phyloP scores from a whole-genome alignment of 2,329 filamentous ascomycete species.

The Colletotrichum sidae region DNA sequence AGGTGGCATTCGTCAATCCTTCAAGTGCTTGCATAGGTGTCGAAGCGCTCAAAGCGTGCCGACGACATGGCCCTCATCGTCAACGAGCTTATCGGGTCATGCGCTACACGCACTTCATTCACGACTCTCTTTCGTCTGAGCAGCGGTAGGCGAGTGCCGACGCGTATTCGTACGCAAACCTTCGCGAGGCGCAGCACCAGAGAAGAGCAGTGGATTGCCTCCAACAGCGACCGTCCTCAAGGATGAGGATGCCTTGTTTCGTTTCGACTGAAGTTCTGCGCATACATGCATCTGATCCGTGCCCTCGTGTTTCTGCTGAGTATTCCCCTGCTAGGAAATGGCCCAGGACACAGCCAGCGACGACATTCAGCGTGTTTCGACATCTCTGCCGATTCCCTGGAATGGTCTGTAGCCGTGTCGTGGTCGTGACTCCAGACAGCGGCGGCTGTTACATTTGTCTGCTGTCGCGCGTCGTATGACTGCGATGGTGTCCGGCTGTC shows the following conservation, averaged over 20 bases:
- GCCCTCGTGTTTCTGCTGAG: constrained; percentile 8
- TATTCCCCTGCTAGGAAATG: constrained; percentile 23
- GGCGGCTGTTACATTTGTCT: constrained; percentile 27
- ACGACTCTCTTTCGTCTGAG: background rate
- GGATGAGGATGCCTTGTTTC: constrained; percentile 20
- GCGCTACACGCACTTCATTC: background rate
- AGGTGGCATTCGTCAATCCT: background rate
- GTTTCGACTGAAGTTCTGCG: constrained; percentile 30
- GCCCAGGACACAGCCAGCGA: background rate
- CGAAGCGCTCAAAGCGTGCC: constrained; percentile 4
- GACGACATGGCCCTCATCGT: background rate
- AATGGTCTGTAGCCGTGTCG: constrained; percentile 2
- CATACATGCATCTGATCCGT: constrained; percentile 25
- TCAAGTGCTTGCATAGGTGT: constrained; percentile 12
- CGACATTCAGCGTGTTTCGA: constrained; percentile 25
- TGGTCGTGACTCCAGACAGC: constrained; percentile 13
- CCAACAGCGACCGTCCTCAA: background rate
- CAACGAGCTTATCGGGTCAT: constrained; percentile 12
- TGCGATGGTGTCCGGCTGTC: constrained; percentile 25
- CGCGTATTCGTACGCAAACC: constrained; percentile 11
- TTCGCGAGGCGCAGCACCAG: constrained; percentile 11
- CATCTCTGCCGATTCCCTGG: constrained; percentile 24
- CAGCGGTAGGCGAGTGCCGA: constrained; percentile 6
- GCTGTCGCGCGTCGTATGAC: constrained; percentile 14
- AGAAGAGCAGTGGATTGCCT: background rate